Base-by-base conservation (phyloP, 352 stramenopile genomes). In the Pythium plurisporium region DNA sequence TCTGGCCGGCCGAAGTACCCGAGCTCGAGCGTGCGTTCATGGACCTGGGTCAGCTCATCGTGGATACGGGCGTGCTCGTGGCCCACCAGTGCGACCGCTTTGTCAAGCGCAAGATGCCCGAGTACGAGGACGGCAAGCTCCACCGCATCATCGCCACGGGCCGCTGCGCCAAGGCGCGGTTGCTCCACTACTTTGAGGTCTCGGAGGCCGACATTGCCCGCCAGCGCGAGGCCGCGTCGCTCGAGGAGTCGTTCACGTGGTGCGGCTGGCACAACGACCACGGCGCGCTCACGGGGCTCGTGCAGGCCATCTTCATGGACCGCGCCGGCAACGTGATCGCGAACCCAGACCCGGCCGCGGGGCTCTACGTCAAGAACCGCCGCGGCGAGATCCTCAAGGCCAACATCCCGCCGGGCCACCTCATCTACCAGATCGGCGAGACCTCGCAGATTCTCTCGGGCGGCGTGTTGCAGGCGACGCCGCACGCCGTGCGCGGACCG, bases 251-350 rank as follows among this genome's bases (percentile, higher is more conserved):
- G 22, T 98, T 97, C 65, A 96, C 90, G 20, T 99, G 96, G 96
- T 99, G 96, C 71, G 95, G 96, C 52, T 98, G 95, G 95, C 96
- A 99, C 74, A 98, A 98, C 51, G 96, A 98, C 74, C 90, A 97
- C 70, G 94, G 96, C 45, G 96, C 87, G 23, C 70, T 99, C 25
- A 99, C 96, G 29, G 95, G 92, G 8, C 77, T 98, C 5, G 76
- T 98, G 22, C 91, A 96, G 48, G 91, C 89, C 42, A 88, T 97
- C 65, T 96, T 95, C 70, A 86, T 88, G 15, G 79, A 97, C 66
- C 70, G 51, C 43, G 60, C 79, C 14, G 89, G 86, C 33, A 72
- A 86, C 19, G 59, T 69, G 41, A 70, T 83, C 31, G 34, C 76
- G 7, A 95, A 83, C 64, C 79, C 93, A 9, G 89, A 98, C 66